Evolutionary conservation across 441 rosid genomes (phyloP), one percentile per base, ranked within the genome.

Genomic region (Croton laevigatus): DNA sequence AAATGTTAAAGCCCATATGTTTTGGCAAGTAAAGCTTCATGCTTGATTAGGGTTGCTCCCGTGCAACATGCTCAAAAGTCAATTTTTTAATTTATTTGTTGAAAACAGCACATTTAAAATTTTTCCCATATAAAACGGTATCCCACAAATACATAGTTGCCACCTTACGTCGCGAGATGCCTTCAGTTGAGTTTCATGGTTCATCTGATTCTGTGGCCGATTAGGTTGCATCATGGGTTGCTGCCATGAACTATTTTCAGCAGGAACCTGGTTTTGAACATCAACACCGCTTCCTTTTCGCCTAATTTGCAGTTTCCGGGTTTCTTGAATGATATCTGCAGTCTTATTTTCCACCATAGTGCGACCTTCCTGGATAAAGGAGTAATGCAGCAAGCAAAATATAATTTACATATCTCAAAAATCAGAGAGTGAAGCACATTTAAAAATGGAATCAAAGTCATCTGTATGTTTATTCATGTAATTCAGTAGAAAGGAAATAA

Each of bases 161-260:
- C 90, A 84, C 88, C 94, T 91, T 90, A 94, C 97, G 81, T 94
- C 98, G 86, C 98, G 98, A 84, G 98, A 88, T 81, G 97, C 97
- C 90, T 94, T 94, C 88, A 94, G 88, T 79, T 90, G 97, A 73
- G 79, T 86, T 72, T 94, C 95, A 67, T 80, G 89, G 82, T 85
- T 81, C 82, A 78, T 75, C 68, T 79, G 91, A 77, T 54, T 77
- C 73, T 61, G 83, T 13, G 77, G 75, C 72, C 74, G 86, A 66
- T 73, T 48, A 68, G 80, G 76, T 59, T 75, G 87, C 62, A 82
- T 82, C 85, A 81, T 23, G 45, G 80, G 78, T 67, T 77, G 87
- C 64, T 82, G 83, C 86, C 81, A 79, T 57, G 91, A 70, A 71
- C 74, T 77, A 72, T 71, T 86, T 27, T 70, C 70, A 59, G 78